Base-by-base conservation (phyloP, 345 rosid species). In the Erucastrum elatum region DNA sequence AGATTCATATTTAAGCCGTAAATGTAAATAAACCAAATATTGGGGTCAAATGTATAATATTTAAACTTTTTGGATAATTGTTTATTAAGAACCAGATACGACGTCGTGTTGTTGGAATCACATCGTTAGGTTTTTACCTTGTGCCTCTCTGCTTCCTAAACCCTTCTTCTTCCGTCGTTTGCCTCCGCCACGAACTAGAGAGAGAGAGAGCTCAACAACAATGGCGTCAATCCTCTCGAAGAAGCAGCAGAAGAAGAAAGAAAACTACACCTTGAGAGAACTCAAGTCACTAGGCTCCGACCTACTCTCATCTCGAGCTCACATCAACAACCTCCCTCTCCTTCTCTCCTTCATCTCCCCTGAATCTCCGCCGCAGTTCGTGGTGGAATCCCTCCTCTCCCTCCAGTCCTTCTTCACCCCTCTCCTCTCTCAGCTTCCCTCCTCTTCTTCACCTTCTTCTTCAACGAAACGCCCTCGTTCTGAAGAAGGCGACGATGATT, bases 341-440 rank as follows among this genome's bases (percentile, higher is more conserved):
- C 92, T 95, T 34, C 90, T 95, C 83, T 66, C 85, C 15, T 86
- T 82, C 87, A n/a, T 95, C 53, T 82, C 92, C 49, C 89, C 93
- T 0, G 60, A 72, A 8, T 85, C 86, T 34, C 89, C 93, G 61
- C 92, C 99, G 66, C 88, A 84, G 25, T 82, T 82, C 78, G 85
- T 83, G 8, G 86, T 95, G 0, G 98, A 95, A 74, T 86, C 98
- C 0, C 87, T 95, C 77, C 97, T 95, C 84, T 88, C 96, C 13
- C 91, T 95, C 61, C 99, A 93, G 64, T 87, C 99, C 27, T 95
- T 95, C 83, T 95, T 91, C 88, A 82, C 90, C 2, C 89, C 98
- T 15, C 83, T 95, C 16, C 90, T 90, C 74, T 88, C 94, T 13
- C 87, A 85, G 74, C 96, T 91, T 10, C 97, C 97, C 16, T 65